Percentiles rank a stretch among this genome's conserved stretches.
Conservation (phyloP, 2,329 filamentous ascomycete genomes). For the Orbilia brochopaga region DNA sequence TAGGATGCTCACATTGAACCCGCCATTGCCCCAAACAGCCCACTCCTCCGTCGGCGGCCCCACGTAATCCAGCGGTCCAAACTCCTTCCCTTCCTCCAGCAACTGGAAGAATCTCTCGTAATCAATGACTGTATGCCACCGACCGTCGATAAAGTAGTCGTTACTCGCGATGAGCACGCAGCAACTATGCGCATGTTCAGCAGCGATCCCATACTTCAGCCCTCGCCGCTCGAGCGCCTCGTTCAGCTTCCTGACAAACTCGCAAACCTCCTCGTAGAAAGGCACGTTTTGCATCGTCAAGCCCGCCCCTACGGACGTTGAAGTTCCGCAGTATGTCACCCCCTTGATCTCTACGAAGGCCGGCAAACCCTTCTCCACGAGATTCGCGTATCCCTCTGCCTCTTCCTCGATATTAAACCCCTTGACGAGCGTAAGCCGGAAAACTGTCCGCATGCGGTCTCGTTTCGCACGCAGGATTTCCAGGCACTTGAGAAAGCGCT, state of each 20-base stretch:
- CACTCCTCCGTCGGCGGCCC: conserved; percentile 83
- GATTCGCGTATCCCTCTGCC: conserved; percentile 83
- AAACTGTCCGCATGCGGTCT: conserved; percentile 87
- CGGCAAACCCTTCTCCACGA: conserved; percentile 83
- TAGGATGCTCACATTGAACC: conserved; percentile 69
- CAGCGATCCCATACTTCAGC: conserved; percentile 85
- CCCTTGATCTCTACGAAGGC: conserved; percentile 96
- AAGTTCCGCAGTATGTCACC: conserved; percentile 94
- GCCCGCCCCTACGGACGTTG: conserved; percentile 80
- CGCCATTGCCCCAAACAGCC: conserved; percentile 92
- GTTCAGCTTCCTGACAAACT: conserved; percentile 79
- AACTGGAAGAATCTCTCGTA: conserved; percentile 87
- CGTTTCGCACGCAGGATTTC: conserved; percentile 85
- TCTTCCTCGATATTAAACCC: conserved; percentile 98
- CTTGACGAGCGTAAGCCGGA: conserved; percentile 92
- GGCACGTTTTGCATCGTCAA: conserved; percentile 97
- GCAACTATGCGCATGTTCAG: conserved; percentile 93
- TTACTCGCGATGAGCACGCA: conserved; percentile 85
- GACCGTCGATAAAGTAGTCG: conserved; percentile 74
- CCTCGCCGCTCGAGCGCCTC: conserved; percentile 71
- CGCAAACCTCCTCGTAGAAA: conserved; percentile 87
- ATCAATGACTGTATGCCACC: conserved; percentile 91
- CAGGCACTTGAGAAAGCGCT: conserved; percentile 87
- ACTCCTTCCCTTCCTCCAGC: conserved; percentile 75
- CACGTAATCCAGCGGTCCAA: conserved; percentile 89